Conservation (phyloP, 768 basidiomycete species). For the Lentinus brumalis region DNA sequence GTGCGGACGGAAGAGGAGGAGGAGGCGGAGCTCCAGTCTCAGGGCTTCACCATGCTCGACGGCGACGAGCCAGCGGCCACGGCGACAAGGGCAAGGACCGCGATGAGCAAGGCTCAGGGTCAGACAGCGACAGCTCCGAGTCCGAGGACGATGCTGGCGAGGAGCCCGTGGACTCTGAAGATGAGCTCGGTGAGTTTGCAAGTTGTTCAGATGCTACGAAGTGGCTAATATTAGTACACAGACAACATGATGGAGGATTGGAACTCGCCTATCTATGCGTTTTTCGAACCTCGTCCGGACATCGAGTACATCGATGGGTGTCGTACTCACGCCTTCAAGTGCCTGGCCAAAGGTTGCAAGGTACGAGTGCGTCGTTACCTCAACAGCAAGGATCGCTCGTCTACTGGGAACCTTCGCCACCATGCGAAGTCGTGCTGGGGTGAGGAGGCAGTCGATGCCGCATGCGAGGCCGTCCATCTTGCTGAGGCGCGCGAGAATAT, state of each 20-base stretch:
- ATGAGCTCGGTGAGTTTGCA: neutral
- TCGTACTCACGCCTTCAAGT: constrained; percentile 33
- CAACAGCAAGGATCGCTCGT: constrained; percentile 29
- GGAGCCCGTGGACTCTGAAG: neutral
- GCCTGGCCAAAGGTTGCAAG: constrained; percentile 26
- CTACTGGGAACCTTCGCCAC: constrained; percentile 31
- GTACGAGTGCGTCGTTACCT: constrained; percentile 24
- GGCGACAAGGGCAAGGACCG: too few species aligned
- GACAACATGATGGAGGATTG: constrained; percentile 29
- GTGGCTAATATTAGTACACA: too few species aligned
- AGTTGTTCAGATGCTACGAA: too few species aligned
- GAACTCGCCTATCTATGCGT: constrained; percentile 38
- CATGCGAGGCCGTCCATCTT: constrained; percentile 17
- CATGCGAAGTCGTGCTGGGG: constrained; percentile 40
- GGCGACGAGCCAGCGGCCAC: neutral
- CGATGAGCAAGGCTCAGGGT: too few species aligned
- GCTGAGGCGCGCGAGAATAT: neutral
- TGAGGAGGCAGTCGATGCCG: constrained; percentile 16
- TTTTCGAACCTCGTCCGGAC: constrained; percentile 32
- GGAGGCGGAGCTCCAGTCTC: neutral
- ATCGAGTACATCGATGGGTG: constrained; percentile 27
- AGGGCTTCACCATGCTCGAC: neutral
- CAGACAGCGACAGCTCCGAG: too few species aligned
- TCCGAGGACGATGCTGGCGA: neutral
- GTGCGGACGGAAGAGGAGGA: neutral